Base-by-base conservation (phyloP, 2,329 filamentous ascomycete species). In the Celoporthe dispersa region DNA sequence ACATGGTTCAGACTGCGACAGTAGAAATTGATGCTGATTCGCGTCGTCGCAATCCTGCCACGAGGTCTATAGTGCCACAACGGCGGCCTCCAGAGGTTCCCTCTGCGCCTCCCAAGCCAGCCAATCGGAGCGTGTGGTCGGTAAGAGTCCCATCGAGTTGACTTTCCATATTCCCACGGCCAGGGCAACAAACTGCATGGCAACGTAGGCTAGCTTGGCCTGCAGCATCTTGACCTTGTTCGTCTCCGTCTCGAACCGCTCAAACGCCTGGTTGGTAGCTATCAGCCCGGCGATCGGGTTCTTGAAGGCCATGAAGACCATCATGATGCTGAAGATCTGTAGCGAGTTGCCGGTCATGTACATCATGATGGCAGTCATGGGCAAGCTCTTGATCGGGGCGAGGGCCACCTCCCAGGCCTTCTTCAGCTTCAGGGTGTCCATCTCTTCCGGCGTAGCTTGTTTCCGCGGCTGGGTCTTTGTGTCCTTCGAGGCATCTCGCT, bases 301-400 rank as follows among this genome's bases (percentile, higher is more conserved):
- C 86, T 98, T 98, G 87, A 99, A 99, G 61, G 97, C 91, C 92
- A 98, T 98, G 77, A 95, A 94, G 25, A 98, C 95, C 94, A 98
- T 99, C 94, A 98, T 98, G 82, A 99, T 98, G 82, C 92, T 97
- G 85, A 99, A 99, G 75, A 99, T 98, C 80, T 99, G 96, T 62
- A 99, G 88, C 72, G 93, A 94, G 84, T 98, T 99, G 77, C 96
- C 96, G 41, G 95, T 97, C 96, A 99, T 99, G 87, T 99, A 99
- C 94, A 98, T 98, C 91, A 98, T 98, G 80, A 99, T 95, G 73
- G 91, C 94, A 69, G 97, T 98, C 96, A 99, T 99, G 70, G 96
- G 96, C 62, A 99, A 86, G 79, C 92, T 91, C 84, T 99, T 99
- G 73, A 96, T 91, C 0, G 96, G 96, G 2, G 92, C 95, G 63